phyloP scores from a whole-genome alignment of 495 filamentous ascomycete genomes.

The Penicillium dipodomyicola region DNA sequence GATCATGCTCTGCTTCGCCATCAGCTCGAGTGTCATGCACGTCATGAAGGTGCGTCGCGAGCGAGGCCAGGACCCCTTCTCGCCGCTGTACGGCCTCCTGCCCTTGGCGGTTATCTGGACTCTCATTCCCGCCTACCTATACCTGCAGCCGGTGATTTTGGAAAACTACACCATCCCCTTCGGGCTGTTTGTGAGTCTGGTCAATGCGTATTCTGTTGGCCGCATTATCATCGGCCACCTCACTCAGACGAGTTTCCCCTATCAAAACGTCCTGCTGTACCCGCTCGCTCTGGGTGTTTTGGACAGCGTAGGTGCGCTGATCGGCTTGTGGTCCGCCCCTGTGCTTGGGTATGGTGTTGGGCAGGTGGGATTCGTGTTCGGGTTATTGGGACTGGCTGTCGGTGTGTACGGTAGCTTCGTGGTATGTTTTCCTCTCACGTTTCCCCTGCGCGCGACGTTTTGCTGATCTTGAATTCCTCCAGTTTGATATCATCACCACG shows the following conservation, averaged over 20 bases:
- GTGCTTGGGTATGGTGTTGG: slow-evolving; percentile 71
- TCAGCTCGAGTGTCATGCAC: slow-evolving; percentile 65
- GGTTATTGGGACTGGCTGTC: slow-evolving; percentile 71
- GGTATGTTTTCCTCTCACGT: slow-evolving; percentile 41
- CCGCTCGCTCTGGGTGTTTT: slow-evolving; percentile 68
- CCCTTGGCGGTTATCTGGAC: slow-evolving; percentile 77
- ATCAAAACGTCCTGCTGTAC: slow-evolving; percentile 72
- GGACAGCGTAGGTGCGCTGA: slow-evolving; percentile 70
- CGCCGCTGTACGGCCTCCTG: slow-evolving; percentile 74
- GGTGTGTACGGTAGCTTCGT: slow-evolving; percentile 96
- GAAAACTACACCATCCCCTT: slow-evolving; percentile 83
- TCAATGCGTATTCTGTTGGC: slow-evolving; percentile 92
- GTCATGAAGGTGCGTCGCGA: slow-evolving; percentile 76
- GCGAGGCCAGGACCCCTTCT: slow-evolving; percentile 64
- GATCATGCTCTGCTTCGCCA: slow-evolving; percentile 80
- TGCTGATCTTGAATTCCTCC: slow-evolving; percentile 2
- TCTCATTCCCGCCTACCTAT: slow-evolving; percentile 72
- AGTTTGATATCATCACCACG: slow-evolving; percentile 87
- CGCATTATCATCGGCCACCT: slow-evolving; percentile 94
- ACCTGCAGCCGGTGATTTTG: slow-evolving; percentile 79
- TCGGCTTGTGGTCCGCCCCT: slow-evolving; percentile 72
- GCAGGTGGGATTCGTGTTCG: slow-evolving; percentile 83
- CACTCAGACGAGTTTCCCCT: slow-evolving; percentile 79
- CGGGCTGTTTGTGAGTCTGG: slow-evolving; percentile 75
- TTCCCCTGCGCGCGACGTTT: neutral